phyloP scores from a whole-genome alignment of 2,329 filamentous ascomycete species.

The Epichloe bromicola region DNA sequence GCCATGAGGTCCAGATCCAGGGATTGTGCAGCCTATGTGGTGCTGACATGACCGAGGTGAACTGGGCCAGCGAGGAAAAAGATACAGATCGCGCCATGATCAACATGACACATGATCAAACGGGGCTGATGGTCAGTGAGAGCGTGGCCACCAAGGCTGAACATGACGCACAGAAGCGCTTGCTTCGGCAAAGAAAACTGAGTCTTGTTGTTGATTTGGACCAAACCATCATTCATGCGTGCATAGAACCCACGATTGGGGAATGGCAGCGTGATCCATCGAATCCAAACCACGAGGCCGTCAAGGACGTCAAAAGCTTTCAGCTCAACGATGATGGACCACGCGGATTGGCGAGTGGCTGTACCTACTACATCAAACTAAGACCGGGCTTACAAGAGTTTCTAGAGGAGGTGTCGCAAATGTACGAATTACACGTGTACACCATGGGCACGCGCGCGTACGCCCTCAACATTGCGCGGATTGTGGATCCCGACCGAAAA shows the following conservation, averaged over 20 bases:
- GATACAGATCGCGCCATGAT: constrained; percentile 82
- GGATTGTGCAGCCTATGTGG: constrained; percentile 88
- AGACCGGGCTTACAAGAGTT: constrained; percentile 77
- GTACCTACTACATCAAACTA: constrained; percentile 97
- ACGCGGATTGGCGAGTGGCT: constrained; percentile 53
- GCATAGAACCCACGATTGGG: constrained; percentile 87
- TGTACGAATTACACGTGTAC: constrained; percentile 96
- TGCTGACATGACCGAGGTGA: constrained; percentile 86
- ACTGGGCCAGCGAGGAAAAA: constrained; percentile 66
- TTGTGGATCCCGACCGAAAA: constrained; percentile 80
- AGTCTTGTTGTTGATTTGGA: constrained; percentile 94
- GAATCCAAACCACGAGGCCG: constrained; percentile 82
- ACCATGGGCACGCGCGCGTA: constrained; percentile 99
- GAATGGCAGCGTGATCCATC: constrained; percentile 85
- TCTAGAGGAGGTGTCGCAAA: constrained; percentile 58
- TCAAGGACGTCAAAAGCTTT: constrained; percentile 80
- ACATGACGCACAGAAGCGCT: constrained; percentile 70
- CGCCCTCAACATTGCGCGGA: constrained; percentile 77
- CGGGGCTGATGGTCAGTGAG: constrained; percentile 70
- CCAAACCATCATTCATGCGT: constrained; percentile 96
- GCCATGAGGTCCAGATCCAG: constrained; percentile 81
- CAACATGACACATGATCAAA: constrained; percentile 90
- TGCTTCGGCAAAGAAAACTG: constrained; percentile 70
- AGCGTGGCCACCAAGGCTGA: constrained; percentile 71
- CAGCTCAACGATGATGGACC: constrained; percentile 79